phyloP scores from a whole-genome alignment of 371 early-diverging fungal genomes.

The Zychaea mexicana region DNA sequence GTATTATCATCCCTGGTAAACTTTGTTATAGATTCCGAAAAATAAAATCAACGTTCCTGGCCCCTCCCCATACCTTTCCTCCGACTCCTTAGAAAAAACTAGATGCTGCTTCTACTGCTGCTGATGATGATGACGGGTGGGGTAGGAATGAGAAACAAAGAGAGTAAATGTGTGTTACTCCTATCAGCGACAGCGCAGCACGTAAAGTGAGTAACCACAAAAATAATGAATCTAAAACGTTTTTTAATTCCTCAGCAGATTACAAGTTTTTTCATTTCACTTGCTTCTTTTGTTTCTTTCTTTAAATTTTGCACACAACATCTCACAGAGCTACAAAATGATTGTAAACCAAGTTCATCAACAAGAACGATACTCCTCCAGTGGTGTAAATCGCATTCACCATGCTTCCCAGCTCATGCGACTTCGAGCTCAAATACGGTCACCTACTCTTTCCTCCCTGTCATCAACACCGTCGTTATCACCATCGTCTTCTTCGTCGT shows the following conservation, averaged over 20 bases:
- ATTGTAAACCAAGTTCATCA: too few species aligned
- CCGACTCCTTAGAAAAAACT: too few species aligned
- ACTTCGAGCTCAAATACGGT: background rate
- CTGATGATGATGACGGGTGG: too few species aligned
- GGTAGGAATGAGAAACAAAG: too few species aligned
- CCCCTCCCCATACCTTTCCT: too few species aligned
- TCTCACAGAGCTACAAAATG: background rate
- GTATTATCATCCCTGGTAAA: too few species aligned
- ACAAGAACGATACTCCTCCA: background rate
- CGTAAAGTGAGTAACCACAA: background rate
- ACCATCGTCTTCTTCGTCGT: background rate
- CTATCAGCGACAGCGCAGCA: background rate
- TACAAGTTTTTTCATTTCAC: background rate
- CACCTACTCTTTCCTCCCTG: background rate
- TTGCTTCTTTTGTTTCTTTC: background rate
- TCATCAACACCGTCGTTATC: background rate
- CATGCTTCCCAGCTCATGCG: background rate
- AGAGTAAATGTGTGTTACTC: background rate
- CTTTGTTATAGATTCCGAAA: too few species aligned
- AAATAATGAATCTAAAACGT: background rate
- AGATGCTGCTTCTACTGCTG: too few species aligned
- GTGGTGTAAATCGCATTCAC: background rate
- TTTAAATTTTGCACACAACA: background rate
- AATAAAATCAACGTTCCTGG: too few species aligned
- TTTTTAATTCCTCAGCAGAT: background rate